Evolutionary conservation across 2,329 filamentous ascomycete species (phyloP).

Genomic region (Pseudocercospora fuligena): DNA sequence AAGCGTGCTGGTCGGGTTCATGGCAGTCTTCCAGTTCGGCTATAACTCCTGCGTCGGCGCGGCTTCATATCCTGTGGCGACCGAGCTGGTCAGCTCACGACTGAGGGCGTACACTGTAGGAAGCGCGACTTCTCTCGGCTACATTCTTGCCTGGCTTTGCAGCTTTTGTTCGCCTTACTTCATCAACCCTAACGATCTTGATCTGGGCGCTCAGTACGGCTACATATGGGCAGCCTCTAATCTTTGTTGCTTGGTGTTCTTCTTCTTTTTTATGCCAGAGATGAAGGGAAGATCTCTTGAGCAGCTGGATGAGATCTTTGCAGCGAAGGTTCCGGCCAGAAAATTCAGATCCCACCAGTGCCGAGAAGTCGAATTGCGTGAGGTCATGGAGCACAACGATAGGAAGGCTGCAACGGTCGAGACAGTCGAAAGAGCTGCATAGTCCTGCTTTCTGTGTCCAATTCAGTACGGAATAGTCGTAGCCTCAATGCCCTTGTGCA

Average conservation of each 20-base stretch:
- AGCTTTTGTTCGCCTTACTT: background rate
- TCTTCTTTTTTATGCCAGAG: slow-evolving; percentile 17
- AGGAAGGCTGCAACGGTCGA: background rate
- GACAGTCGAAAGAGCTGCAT: background rate
- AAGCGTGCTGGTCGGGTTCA: background rate
- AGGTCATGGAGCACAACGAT: background rate
- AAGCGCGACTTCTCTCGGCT: background rate
- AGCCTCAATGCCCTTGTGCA: no score
- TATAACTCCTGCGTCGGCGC: background rate
- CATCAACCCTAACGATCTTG: background rate
- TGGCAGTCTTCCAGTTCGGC: background rate
- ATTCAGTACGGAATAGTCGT: no score
- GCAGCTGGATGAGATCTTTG: slow-evolving; percentile 20
- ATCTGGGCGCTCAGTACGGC: background rate
- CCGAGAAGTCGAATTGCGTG: background rate
- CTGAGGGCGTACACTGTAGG: background rate
- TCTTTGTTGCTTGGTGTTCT: slow-evolving; percentile 1
- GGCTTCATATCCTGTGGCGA: background rate
- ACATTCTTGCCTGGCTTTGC: background rate
- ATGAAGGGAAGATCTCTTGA: slow-evolving; percentile 12
- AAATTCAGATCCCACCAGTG: slow-evolving; percentile 8
- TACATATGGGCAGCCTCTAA: background rate
- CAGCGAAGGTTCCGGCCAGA: slow-evolving; percentile 8
- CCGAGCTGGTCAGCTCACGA: background rate
- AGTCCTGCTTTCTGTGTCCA: no score